These are phyloP conservation scores for Ilyonectria mors-panacis DNA, from an alignment of 2,329 filamentous ascomycete genomes.

Conservation along the genomic window DNA sequence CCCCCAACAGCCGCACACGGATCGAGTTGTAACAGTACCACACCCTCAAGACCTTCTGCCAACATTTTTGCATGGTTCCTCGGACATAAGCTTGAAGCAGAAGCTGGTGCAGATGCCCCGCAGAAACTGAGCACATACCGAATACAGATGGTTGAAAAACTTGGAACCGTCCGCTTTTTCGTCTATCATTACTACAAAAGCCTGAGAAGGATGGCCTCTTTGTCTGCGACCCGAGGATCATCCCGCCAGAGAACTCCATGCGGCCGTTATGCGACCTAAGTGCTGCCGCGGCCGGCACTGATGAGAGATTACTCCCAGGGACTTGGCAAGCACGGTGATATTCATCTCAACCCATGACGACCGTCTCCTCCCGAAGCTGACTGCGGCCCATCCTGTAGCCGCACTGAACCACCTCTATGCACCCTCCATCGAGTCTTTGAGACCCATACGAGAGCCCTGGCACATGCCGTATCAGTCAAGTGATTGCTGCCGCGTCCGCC, in stretches of 20 bases:
- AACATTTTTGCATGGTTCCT: constrained; percentile 3
- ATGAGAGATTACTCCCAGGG: constrained; percentile 10
- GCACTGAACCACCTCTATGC: constrained; percentile 36
- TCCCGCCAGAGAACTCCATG: constrained; percentile 44
- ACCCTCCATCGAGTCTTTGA: constrained; percentile 28
- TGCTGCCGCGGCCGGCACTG: constrained; percentile 29
- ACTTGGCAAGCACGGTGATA: constrained; percentile 20
- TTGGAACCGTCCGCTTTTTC: constrained; percentile 5
- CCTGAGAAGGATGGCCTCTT: constrained; percentile 3
- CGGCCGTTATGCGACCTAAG: constrained; percentile 42
- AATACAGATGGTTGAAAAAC: constrained; percentile 10
- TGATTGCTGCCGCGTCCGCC: constrained; percentile 45
- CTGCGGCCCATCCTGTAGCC: constrained; percentile 34
- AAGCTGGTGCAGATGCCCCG: constrained; percentile 13
- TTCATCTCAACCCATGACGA: constrained; percentile 21
- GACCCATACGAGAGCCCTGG: constrained; percentile 41
- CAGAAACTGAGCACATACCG: constrained; percentile 7
- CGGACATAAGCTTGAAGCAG: background rate
- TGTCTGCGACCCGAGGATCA: constrained; percentile 40
- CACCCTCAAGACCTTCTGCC: constrained; percentile 8
- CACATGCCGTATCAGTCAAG: constrained; percentile 51
- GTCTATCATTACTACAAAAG: background rate
- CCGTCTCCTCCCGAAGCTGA: constrained; percentile 22
- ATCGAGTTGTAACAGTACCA: constrained; percentile 14
- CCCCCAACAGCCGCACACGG: constrained; percentile 5